Evolutionary conservation across 495 filamentous ascomycete genomes (phyloP).

Genomic region (Hyaloscypha bicolor): DNA sequence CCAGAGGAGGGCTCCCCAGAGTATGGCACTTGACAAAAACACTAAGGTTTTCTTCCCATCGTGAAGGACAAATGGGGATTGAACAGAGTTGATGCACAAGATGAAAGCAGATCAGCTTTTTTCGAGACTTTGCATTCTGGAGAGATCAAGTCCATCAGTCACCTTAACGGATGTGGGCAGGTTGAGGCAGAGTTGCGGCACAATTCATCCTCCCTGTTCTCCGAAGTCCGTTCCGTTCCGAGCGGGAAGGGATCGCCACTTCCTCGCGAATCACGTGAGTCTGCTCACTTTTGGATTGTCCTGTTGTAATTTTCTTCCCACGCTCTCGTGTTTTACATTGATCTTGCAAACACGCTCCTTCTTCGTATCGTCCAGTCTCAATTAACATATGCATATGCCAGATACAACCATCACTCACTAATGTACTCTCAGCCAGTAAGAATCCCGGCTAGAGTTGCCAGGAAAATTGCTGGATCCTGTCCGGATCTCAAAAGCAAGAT

Average conservation of each 20-base stretch:
- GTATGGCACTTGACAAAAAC: neutral
- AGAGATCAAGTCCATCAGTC: neutral
- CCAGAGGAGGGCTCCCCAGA: neutral
- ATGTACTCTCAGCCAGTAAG: neutral
- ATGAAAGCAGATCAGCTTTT: neutral
- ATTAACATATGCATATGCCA: neutral
- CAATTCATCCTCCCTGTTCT: neutral
- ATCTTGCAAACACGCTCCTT: neutral
- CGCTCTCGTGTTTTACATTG: neutral
- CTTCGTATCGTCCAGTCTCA: neutral
- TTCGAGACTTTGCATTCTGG: neutral
- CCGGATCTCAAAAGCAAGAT: neutral
- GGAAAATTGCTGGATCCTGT: neutral
- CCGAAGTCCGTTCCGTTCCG: neutral
- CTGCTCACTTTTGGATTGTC: neutral
- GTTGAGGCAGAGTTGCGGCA: neutral
- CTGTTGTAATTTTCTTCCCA: neutral
- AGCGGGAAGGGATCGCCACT: neutral
- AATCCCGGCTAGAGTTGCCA: neutral
- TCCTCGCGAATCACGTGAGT: neutral
- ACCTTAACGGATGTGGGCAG: too few relatives aligned
- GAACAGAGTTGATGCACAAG: neutral
- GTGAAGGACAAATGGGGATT: neutral
- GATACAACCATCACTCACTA: neutral
- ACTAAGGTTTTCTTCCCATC: conserved; percentile 12